phyloP scores from a whole-genome alignment of 257 asterid species.

The Thymus mandschuricus region DNA sequence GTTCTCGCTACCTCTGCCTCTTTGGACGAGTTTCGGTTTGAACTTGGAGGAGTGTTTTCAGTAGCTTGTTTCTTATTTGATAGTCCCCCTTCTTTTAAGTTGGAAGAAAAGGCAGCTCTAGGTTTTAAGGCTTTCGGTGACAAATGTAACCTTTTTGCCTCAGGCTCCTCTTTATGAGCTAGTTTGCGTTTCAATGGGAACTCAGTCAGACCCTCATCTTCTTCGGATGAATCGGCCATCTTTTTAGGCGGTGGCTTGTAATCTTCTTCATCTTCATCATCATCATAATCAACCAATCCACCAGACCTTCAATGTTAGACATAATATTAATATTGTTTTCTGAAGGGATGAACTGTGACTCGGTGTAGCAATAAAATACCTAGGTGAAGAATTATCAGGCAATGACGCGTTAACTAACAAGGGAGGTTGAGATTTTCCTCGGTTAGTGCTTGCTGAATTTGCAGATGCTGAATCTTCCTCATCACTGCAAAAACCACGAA shows the following conservation, averaged over 20 bases:
- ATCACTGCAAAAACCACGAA: constrained; percentile 50
- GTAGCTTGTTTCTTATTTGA: constrained; percentile 58
- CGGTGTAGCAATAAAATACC: constrained; percentile 47
- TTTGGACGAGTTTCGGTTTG: constrained; percentile 28
- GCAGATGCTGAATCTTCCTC: constrained; percentile 97
- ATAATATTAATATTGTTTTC: constrained; percentile 15
- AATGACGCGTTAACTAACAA: constrained; percentile 65
- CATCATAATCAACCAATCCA: constrained; percentile 96
- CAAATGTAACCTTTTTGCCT: constrained; percentile 64
- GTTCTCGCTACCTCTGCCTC: constrained; percentile 37
- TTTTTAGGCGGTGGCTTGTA: constrained; percentile 86
- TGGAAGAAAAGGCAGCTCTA: constrained; percentile 75
- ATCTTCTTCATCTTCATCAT: constrained; percentile 95
- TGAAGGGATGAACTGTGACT: neutral
- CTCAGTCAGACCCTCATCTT: constrained; percentile 60
- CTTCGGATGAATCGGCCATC: constrained; percentile 50
- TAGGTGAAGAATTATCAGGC: constrained; percentile 44
- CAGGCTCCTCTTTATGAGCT: constrained; percentile 65
- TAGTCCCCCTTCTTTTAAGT: constrained; percentile 57
- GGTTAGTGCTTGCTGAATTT: constrained; percentile 47
- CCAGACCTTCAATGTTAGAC: constrained; percentile 60
- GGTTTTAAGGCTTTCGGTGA: constrained; percentile 65
- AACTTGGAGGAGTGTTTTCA: constrained; percentile 31
- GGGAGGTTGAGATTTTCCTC: constrained; percentile 49
- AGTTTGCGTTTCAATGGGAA: constrained; percentile 75